Percentiles rank a stretch among this genome's conserved stretches.
These are phyloP conservation scores for Castanospermum australe DNA, from an alignment of 306 rosid genomes.

Conservation along the genomic window DNA sequence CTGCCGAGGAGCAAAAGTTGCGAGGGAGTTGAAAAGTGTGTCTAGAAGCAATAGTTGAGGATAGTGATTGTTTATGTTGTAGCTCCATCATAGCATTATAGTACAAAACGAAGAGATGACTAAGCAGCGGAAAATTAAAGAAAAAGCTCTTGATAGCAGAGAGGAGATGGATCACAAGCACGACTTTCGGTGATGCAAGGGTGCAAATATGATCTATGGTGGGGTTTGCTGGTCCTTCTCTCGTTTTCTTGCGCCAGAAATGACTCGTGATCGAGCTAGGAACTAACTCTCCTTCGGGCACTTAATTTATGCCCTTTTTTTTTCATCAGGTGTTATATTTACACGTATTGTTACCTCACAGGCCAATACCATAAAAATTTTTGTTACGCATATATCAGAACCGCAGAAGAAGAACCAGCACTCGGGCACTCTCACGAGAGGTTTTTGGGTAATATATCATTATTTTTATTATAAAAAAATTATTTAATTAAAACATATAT, in stretches of 20 bases:
- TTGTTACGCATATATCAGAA: too few species aligned
- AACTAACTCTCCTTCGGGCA: neutral
- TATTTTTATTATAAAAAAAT: too few species aligned
- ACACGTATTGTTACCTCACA: neutral
- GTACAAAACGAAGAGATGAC: neutral
- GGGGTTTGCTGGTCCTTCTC: conserved; percentile 22
- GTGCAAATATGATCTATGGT: neutral
- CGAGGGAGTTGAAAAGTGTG: neutral
- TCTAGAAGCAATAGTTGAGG: neutral
- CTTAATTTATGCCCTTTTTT: neutral
- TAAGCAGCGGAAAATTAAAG: neutral
- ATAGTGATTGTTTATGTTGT: neutral
- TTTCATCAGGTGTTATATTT: neutral
- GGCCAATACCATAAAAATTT: neutral
- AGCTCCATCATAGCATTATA: neutral
- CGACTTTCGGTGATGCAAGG: neutral
- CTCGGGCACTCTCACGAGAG: neutral
- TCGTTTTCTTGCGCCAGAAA: conserved; percentile 18
- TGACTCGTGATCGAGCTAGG: conserved; percentile 33
- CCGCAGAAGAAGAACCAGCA: neutral
- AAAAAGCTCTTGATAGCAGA: neutral
- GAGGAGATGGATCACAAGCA: neutral
- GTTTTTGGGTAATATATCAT: too few species aligned
- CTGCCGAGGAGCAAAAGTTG: neutral
- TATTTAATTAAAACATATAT: too few species aligned